Conservation (phyloP, 768 basidiomycete species). For the Cystofilobasidium ferigula region DNA sequence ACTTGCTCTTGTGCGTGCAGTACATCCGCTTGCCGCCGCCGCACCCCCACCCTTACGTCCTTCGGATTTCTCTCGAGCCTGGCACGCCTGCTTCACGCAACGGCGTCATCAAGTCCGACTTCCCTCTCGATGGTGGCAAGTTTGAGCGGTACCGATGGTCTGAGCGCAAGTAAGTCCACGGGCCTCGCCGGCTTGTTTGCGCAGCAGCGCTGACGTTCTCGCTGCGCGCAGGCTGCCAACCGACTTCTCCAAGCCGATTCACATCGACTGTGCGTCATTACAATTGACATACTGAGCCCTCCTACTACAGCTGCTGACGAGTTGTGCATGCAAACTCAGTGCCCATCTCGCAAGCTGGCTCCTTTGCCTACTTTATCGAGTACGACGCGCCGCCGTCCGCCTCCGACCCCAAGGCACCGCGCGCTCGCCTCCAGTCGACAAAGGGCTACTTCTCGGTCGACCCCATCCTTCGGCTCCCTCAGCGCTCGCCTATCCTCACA, state of each 20-base stretch:
- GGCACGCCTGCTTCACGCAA: conserved; percentile 83
- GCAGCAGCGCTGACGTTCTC: conserved; percentile 4
- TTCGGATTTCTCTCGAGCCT: conserved; percentile 81
- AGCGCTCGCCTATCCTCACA: conserved; percentile 63
- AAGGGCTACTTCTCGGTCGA: conserved; percentile 96
- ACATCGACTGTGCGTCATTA: conserved; percentile 61
- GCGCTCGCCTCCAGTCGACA: conserved; percentile 62
- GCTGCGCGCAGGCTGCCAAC: conserved; percentile 56
- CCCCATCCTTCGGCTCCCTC: conserved; percentile 65
- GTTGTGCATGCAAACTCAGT: conserved; percentile 35
- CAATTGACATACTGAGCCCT: too few relatives aligned
- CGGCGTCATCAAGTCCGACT: conserved; percentile 90
- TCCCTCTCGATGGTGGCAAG: conserved; percentile 80
- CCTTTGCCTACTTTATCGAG: conserved; percentile 90
- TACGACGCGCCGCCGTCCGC: conserved; percentile 47
- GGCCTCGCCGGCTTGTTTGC: too few relatives aligned
- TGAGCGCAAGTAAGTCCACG: conserved; percentile 56
- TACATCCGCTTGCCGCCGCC: conserved; percentile 94
- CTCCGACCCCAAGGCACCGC: conserved; percentile 36
- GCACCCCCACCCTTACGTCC: conserved; percentile 62
- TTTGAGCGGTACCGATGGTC: conserved; percentile 67
- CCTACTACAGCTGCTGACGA: neutral
- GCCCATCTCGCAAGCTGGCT: conserved; percentile 91
- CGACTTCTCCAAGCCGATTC: conserved; percentile 79
- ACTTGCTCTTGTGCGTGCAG: conserved; percentile 41